Conservation (phyloP, 1,284 basidiomycete species). For the Naganishia albida region DNA sequence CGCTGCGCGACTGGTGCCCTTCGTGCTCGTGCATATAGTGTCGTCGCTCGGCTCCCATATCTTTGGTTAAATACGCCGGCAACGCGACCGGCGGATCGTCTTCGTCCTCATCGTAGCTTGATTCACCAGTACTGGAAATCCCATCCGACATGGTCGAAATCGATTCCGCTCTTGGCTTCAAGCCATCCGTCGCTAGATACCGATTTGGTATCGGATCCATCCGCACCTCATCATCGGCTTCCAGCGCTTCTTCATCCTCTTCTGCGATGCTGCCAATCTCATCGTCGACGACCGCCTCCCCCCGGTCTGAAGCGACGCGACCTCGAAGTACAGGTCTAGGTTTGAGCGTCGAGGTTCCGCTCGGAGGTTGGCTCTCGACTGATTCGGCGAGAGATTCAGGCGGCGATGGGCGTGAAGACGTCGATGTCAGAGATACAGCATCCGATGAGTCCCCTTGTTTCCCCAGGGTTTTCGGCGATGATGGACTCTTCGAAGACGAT, state of each 20-base stretch:
- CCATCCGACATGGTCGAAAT: conserved; percentile 14
- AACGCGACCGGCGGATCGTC: conserved; percentile 27
- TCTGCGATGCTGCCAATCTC: conserved; percentile 30
- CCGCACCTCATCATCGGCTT: conserved; percentile 31
- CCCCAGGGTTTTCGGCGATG: conserved; percentile 7
- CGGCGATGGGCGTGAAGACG: not conserved
- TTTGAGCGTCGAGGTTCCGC: not conserved
- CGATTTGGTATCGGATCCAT: conserved; percentile 9
- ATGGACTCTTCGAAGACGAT: conserved; percentile 27
- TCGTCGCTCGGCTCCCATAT: conserved; percentile 28
- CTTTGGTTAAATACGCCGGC: conserved; percentile 29
- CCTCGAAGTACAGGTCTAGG: conserved; percentile 1
- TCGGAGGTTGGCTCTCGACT: not conserved
- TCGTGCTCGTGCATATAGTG: conserved; percentile 29
- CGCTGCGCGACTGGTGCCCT: conserved; percentile 2
- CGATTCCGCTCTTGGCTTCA: conserved; percentile 13
- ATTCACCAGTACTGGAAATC: conserved; percentile 8
- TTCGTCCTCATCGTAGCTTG: conserved; percentile 9
- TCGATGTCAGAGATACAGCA: not conserved
- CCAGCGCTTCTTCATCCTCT: conserved; percentile 31
- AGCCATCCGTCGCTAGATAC: conserved; percentile 9
- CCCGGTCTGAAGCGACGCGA: conserved; percentile 6
- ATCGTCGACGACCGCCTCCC: conserved; percentile 21
- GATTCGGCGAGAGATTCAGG: conserved; percentile 14
- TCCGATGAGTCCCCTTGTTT: conserved; percentile 5